Evolutionary conservation across 495 filamentous ascomycete species (phyloP).

Genomic region (Aspergillus cavernicola): DNA sequence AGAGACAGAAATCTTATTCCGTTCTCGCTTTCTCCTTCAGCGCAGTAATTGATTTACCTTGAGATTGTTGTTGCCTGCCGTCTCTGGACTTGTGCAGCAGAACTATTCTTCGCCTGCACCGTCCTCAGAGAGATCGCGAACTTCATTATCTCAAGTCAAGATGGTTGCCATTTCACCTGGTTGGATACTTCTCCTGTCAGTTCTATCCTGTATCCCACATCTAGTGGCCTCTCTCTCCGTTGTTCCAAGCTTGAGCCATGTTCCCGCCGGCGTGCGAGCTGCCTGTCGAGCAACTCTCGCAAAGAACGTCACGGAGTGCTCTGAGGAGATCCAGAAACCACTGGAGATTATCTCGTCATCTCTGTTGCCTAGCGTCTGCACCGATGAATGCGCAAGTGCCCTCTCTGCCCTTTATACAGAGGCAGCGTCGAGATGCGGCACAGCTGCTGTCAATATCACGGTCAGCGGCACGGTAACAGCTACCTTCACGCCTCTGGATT

Average conservation of each 20-base stretch:
- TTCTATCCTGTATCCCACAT: background rate
- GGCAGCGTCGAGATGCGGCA: background rate
- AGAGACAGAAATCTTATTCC: too few species aligned
- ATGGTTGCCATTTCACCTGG: too few species aligned
- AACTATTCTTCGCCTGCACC: too few species aligned
- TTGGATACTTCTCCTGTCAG: background rate
- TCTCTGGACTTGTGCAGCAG: too few species aligned
- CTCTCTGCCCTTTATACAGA: background rate
- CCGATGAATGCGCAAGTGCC: background rate
- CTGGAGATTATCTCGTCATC: background rate
- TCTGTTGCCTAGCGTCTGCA: background rate
- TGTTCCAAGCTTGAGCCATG: background rate
- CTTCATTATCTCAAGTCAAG: too few species aligned
- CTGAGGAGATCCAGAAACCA: background rate
- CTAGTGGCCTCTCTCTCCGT: background rate
- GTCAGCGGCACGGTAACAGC: background rate
- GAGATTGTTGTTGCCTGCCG: too few species aligned
- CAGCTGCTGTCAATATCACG: background rate
- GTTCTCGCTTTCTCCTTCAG: too few species aligned
- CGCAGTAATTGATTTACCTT: too few species aligned
- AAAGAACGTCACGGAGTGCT: constrained; percentile 1
- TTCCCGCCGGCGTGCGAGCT: background rate
- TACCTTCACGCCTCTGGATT: background rate
- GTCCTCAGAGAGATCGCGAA: too few species aligned
- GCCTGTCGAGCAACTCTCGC: background rate